Evolutionary conservation across 768 basidiomycete species (phyloP).

Genomic region (Leccinum rimulosum): DNA sequence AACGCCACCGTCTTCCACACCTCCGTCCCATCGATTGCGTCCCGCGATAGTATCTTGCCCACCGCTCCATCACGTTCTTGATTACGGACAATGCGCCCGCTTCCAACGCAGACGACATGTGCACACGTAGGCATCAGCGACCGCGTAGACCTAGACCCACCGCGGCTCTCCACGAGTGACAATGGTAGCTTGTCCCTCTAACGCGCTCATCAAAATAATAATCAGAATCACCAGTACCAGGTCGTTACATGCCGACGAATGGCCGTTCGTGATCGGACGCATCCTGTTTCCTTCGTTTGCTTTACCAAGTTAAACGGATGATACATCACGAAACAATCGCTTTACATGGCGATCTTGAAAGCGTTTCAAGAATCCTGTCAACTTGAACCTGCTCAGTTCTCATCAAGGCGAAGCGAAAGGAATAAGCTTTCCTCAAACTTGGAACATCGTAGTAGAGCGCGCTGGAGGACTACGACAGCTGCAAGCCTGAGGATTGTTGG

Average conservation of each 20-base stretch:
- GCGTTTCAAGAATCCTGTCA: conserved; percentile 17
- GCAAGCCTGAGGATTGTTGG: conserved; percentile 59
- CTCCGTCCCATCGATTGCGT: too few species aligned
- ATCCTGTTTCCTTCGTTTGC: neutral
- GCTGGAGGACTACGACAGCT: conserved; percentile 75
- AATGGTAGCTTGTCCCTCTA: too few species aligned
- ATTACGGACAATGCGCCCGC: too few species aligned
- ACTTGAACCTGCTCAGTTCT: conserved; percentile 44
- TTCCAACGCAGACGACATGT: too few species aligned
- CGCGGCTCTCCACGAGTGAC: too few species aligned
- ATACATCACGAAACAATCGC: neutral
- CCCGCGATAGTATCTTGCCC: too few species aligned
- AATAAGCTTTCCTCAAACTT: conserved; percentile 49
- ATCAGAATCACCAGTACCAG: neutral
- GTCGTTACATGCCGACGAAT: neutral
- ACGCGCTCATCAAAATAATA: neutral
- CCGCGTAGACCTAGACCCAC: too few species aligned
- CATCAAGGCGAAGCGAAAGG: conserved; percentile 58
- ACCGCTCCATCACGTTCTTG: too few species aligned
- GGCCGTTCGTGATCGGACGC: neutral
- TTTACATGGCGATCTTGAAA: conserved; percentile 13
- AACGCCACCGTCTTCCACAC: too few species aligned
- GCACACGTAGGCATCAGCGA: too few species aligned
- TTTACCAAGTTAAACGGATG: neutral
- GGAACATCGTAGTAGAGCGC: conserved; percentile 65